Base-by-base conservation (phyloP, 345 rosid species). In the Sonneratia alba region DNA sequence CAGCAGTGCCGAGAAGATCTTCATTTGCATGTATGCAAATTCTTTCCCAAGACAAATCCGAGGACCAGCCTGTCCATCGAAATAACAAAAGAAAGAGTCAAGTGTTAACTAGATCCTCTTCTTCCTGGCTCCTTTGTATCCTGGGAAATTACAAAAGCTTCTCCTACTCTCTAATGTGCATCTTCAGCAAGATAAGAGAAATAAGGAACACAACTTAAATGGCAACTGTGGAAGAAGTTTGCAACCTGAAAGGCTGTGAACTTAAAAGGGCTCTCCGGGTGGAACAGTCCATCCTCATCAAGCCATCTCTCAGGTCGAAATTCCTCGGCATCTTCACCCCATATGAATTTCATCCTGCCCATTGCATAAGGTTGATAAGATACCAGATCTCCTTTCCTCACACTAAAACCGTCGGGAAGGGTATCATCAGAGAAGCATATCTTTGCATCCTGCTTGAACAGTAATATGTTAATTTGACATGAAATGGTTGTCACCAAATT, bases 311-410 rank as follows among this genome's bases (percentile, higher is more conserved):
- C 81, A 15, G 87, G 90, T 71, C 64, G 72, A 73, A 81, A 88
- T 43, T 78, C 81, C 70, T 79, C 80, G 9, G 84, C 84, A 66
- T 85, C 83, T 37, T 85, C 80, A 3, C 89, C 89, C 87, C 86
- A 85, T 48, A 84, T 78, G 77, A 80, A 83, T 71, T 80, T 82
- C 92, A 87, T 87, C 77, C 89, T 78, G 14, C 92, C 89, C 88
- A 83, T 87, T 13, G 86, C 92, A 79, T 85, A 87, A 6, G 89
- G 80, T 53, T 78, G 83, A 77, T 82, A 87, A 40, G 65, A 22
- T 48, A 87, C 81, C 85, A 79, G 71, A 70, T 85, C 88, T 6
- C 89, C 88, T 80, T 77, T 80, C 37, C 74, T 84, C 68, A 84
- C 87, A 68, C 74, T 76, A 73, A 77, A 87, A 53, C 88, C 89